Percentiles rank a stretch among this genome's conserved stretches.
phyloP scores from a whole-genome alignment of 495 filamentous ascomycete genomes.

The Daldinia childiae region DNA sequence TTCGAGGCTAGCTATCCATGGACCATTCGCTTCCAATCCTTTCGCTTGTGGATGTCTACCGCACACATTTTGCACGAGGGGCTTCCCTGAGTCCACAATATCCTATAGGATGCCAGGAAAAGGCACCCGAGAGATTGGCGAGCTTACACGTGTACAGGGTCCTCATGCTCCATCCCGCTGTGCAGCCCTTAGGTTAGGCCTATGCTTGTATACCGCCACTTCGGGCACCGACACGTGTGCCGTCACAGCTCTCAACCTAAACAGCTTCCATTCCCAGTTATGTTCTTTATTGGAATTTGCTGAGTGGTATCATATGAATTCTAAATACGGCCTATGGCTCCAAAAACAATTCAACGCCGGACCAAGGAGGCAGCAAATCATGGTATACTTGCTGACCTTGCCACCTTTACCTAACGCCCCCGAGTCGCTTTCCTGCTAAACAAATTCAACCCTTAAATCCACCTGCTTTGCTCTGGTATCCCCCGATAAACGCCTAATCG shows the following conservation, averaged over 20 bases:
- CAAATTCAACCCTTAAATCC: conserved; percentile 20
- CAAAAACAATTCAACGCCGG: conserved; percentile 7
- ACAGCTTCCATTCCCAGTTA: conserved; percentile 22
- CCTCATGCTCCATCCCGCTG: conserved; percentile 12
- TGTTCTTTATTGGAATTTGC: conserved; percentile 7
- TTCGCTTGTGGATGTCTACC: conserved; percentile 9
- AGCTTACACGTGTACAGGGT: conserved; percentile 39
- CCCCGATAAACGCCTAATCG: conserved; percentile 27
- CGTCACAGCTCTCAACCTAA: conserved; percentile 22
- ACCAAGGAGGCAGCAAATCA: conserved; percentile 18
- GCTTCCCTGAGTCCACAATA: conserved; percentile 12
- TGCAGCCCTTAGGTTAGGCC: conserved; percentile 26
- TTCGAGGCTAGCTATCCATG: conserved; percentile 17
- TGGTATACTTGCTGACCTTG: conserved; percentile 22
- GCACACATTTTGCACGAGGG: conserved; percentile 19
- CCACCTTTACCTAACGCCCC: conserved; percentile 28
- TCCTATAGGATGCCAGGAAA: conserved; percentile 15
- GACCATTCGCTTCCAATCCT: conserved; percentile 22
- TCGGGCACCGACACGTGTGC: conserved; percentile 42
- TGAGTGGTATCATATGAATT: conserved; percentile 25
- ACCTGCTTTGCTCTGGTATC: conserved; percentile 24
- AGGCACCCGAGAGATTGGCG: conserved; percentile 33
- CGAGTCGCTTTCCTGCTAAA: conserved; percentile 11
- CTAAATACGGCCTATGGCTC: conserved; percentile 18
- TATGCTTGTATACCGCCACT: conserved; percentile 33